These are phyloP conservation scores for Russula ochroleuca DNA, from an alignment of 768 basidiomycete species.

Conservation along the genomic window DNA sequence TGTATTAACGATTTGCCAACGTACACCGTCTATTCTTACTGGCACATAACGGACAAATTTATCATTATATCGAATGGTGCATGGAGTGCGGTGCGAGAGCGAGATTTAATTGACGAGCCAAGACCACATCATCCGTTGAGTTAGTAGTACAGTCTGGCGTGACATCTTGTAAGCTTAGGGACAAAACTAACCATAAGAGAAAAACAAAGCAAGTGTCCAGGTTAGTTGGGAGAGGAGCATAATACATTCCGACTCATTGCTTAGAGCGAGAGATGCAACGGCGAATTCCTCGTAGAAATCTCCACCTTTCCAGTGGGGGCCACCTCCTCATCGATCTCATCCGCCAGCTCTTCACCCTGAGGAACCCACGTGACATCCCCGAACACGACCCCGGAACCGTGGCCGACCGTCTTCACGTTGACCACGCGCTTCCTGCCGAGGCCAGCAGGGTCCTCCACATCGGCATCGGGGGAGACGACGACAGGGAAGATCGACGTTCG, in stretches of 20 bases:
- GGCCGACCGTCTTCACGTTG: conserved; percentile 11
- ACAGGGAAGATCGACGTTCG: conserved; percentile 8
- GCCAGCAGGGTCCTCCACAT: conserved; percentile 18
- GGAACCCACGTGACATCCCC: conserved; percentile 12
- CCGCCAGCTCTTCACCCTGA: conserved; percentile 1
- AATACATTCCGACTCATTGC: not conserved
- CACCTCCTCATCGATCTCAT: not conserved
- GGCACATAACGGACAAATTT: too few relatives aligned
- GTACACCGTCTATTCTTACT: not conserved
- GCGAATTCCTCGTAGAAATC: conserved; percentile 16
- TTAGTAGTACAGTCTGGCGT: not conserved
- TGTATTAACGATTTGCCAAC: conserved; percentile 2
- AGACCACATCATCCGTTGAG: not conserved
- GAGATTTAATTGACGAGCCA: not conserved
- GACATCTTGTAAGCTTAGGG: not conserved
- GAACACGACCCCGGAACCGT: not conserved
- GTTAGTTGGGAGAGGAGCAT: not conserved
- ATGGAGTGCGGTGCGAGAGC: not conserved
- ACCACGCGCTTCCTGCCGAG: conserved; percentile 16
- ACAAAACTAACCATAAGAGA: not conserved
- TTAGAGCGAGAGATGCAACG: conserved; percentile 6
- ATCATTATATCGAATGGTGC: too few relatives aligned
- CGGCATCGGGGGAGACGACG: not conserved
- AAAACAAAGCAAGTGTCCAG: not conserved
- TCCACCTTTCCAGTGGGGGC: conserved; percentile 5